Evolutionary conservation across 2,329 filamentous ascomycete species (phyloP), one percentile per base, ranked within the genome.

Genomic region (Colletotrichum sp.): DNA sequence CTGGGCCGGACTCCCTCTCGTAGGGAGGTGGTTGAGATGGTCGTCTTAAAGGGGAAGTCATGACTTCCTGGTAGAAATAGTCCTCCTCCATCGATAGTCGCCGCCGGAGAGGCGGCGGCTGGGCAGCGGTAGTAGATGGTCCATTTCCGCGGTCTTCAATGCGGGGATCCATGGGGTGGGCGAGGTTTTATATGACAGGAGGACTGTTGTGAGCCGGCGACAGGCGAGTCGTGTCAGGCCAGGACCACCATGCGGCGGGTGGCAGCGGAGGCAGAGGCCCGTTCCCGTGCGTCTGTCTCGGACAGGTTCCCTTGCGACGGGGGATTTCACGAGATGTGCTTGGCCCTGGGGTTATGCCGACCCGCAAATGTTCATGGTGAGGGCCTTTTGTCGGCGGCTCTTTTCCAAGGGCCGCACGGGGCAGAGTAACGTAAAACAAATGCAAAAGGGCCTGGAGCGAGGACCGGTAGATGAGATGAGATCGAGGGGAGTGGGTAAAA

Each of bases 41-140:
- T 78, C 86, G 87, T 77, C 84, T 82, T 56, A 80, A 80, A n/a
- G 83, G 80, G 61, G 82, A 84, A 39, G 85, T 88, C 87, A 90
- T 89, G 80, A 90, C 83, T 78, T 86, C 84, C 71, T 88, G 87
- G 79, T 90, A 90, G 79, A 87, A 86, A 79, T 88, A 83, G 79
- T 90, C 88, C 83, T 90, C 88, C 81, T 90, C 89, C 84, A 90
- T 89, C 66, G 89, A 90, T 79, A 89, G 86, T 79, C 86, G 86
- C 82, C 85, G 85, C 81, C 86, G 84, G 74, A 83, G 81, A 77
- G 82, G 84, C 84, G 84, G 83, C 80, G 82, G 81, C 80, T 83
- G 79, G 78, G 80, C 78, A 78, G 79, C 78, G 73, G 79, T 80
- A 81, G 79, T 79, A 73, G 77, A 71, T 72, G 78, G 76, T 74